Evolutionary conservation across 257 asterid genomes (phyloP).

Genomic region (Datura wrightii): DNA sequence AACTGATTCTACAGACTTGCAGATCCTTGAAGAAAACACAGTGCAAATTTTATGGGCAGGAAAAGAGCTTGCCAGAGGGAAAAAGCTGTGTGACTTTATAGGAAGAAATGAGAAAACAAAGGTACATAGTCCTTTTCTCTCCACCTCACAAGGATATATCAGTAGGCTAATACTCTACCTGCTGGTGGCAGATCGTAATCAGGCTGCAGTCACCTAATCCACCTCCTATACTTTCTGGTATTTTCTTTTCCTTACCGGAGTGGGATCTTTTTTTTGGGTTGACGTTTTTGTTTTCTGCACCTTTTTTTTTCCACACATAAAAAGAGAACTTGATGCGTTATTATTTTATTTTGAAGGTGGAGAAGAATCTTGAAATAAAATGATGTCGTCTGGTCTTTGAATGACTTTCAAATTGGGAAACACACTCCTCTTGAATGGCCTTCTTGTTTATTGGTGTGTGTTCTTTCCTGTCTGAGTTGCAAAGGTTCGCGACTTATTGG

Average conservation of each 20-base stretch:
- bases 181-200: constrained; percentile 38
- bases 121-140: constrained; percentile 28
- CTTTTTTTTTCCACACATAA: neutral
- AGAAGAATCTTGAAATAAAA: constrained; percentile 16
- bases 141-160: neutral
- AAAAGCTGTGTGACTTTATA: constrained; percentile 37
- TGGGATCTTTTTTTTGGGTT: too few relatives aligned
- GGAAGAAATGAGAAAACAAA: constrained; percentile 50
- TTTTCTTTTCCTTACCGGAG: neutral
- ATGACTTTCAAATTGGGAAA: constrained; percentile 1
- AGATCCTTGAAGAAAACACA: constrained; percentile 35
- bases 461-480: neutral
- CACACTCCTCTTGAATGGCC: neutral
- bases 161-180: neutral
- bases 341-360: constrained; percentile 28
- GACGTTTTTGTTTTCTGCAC: neutral
- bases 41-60: constrained; percentile 44
- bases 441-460: neutral
- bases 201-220: constrained; percentile 33
- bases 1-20: constrained; percentile 34
- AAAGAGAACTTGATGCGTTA: neutral
- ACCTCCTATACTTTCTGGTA: constrained; percentile 31
- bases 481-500: neutral
- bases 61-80: constrained; percentile 41
- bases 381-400: constrained; percentile 4